Conservation (phyloP, 2,329 filamentous ascomycete genomes). For the Seiridium unicorne region DNA sequence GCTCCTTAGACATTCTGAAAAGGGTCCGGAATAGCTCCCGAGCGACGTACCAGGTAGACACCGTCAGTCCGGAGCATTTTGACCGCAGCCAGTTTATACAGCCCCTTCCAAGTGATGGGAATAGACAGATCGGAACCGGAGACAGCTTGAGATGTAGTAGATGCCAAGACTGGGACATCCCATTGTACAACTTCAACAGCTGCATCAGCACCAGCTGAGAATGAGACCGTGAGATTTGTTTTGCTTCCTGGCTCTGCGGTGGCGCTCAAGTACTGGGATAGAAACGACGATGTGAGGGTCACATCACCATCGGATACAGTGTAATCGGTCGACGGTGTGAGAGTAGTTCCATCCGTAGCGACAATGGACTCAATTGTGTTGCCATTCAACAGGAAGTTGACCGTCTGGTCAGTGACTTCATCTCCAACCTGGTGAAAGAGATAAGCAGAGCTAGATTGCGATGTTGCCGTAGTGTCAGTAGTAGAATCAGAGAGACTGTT, state of each 20-base stretch:
- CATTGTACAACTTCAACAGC: constrained; percentile 51
- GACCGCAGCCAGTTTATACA: constrained; percentile 48
- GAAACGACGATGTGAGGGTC: constrained; percentile 44
- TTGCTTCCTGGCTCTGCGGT: constrained; percentile 42
- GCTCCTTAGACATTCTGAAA: no score
- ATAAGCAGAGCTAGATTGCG: constrained; percentile 50
- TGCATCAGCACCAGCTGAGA: constrained; percentile 48
- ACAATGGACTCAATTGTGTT: constrained; percentile 46
- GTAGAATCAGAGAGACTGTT: constrained; percentile 55
- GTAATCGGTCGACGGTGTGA: constrained; percentile 44
- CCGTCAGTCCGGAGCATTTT: constrained; percentile 48
- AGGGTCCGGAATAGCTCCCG: no score
- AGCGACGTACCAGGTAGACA: constrained; percentile 32
- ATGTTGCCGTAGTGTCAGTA: constrained; percentile 40
- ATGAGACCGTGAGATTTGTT: constrained; percentile 49
- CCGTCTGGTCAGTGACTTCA: constrained; percentile 35
- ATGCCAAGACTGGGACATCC: constrained; percentile 39
- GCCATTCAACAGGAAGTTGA: constrained; percentile 53
- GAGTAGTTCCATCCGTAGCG: constrained; percentile 27
- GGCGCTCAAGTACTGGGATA: constrained; percentile 40
- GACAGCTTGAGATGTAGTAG: constrained; percentile 19
- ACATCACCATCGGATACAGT: constrained; percentile 41
- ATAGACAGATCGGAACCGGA: constrained; percentile 39
- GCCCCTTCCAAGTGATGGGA: constrained; percentile 50
- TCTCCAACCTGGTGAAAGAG: constrained; percentile 52